Percentiles rank a stretch among this genome's conserved stretches.
These are phyloP conservation scores for Zostera marina DNA, from an alignment of 116 monocot species.

Conservation along the genomic window DNA sequence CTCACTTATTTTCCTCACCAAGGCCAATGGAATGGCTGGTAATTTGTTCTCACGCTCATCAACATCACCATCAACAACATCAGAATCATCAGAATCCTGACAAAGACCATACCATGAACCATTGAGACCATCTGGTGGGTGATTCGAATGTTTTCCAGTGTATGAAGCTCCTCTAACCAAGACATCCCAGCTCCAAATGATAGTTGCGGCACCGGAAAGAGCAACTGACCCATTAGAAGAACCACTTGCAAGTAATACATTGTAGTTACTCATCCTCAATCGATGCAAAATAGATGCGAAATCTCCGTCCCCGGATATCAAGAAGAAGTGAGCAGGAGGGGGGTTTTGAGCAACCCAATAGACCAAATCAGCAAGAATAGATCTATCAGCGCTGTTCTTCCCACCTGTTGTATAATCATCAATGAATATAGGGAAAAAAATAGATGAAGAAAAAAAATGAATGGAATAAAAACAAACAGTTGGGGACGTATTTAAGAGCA, in stretches of 20 bases:
- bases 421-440: too few species aligned
- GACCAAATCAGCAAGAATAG: constrained; percentile 66
- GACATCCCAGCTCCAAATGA: constrained; percentile 74
- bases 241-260: constrained; percentile 55
- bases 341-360: constrained; percentile 81
- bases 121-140: constrained; percentile 75
- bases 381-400: constrained; percentile 65
- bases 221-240: constrained; percentile 22
- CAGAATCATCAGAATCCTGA: constrained; percentile 40
- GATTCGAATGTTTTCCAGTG: constrained; percentile 43
- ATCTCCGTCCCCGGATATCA: constrained; percentile 77
- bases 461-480: constrained; percentile 1
- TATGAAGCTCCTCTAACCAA: constrained; percentile 47
- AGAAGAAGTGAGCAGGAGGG: constrained; percentile 82
- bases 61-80: too few species aligned
- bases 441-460: background rate
- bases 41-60: too few species aligned
- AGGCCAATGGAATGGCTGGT: constrained; percentile 28
- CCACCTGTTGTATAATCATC: constrained; percentile 31
- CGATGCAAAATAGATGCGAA: constrained; percentile 75
- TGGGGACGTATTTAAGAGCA: constrained; percentile 48
- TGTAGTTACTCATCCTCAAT: constrained; percentile 91
- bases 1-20: constrained; percentile 40
- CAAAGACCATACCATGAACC: constrained; percentile 86
- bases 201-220: constrained; percentile 68